phyloP scores from a whole-genome alignment of 2,329 filamentous ascomycete species.

The Beauveria rudraprayagi region DNA sequence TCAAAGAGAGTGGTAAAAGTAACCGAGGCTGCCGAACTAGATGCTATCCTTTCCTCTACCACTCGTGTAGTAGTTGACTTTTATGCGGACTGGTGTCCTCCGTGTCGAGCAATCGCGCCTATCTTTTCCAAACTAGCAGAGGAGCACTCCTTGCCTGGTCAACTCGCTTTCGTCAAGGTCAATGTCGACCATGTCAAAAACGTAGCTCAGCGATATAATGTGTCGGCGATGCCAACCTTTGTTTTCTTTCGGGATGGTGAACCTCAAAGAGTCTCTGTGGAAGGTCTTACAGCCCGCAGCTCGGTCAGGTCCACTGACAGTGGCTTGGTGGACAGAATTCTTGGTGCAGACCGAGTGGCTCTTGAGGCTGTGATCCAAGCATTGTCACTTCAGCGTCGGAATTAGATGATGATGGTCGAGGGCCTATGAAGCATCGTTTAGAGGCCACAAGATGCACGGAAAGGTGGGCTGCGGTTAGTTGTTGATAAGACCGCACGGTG shows the following conservation, averaged over 20 bases:
- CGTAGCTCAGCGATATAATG: conserved; percentile 64
- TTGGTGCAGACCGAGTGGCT: conserved; percentile 22
- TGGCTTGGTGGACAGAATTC: conserved; percentile 22
- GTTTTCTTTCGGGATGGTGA: conserved; percentile 69
- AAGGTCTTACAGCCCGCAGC: conserved; percentile 15
- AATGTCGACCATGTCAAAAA: conserved; percentile 76
- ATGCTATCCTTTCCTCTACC: conserved; percentile 26
- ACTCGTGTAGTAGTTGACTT: conserved; percentile 70
- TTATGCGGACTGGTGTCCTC: conserved; percentile 84
- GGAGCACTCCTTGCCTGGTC: conserved; percentile 28
- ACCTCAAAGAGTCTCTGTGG: conserved; percentile 20
- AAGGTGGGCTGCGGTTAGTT: no score
- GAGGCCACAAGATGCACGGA: no score
- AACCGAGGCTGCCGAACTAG: conserved; percentile 19
- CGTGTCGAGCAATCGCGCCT: conserved; percentile 82
- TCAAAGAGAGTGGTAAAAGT: conserved; percentile 31
- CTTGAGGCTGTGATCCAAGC: conserved; percentile 21
- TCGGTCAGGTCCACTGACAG: conserved; percentile 19
- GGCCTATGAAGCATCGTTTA: no score
- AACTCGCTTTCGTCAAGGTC: conserved; percentile 72
- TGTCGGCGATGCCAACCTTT: conserved; percentile 90
- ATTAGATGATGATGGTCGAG: no score
- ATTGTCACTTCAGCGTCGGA: conserved; percentile 9
- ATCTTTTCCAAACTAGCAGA: conserved; percentile 36
- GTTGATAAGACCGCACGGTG: no score